Evolutionary conservation across 768 basidiomycete genomes (phyloP).

Genomic region (Phylloporus rhodoxanthus): DNA sequence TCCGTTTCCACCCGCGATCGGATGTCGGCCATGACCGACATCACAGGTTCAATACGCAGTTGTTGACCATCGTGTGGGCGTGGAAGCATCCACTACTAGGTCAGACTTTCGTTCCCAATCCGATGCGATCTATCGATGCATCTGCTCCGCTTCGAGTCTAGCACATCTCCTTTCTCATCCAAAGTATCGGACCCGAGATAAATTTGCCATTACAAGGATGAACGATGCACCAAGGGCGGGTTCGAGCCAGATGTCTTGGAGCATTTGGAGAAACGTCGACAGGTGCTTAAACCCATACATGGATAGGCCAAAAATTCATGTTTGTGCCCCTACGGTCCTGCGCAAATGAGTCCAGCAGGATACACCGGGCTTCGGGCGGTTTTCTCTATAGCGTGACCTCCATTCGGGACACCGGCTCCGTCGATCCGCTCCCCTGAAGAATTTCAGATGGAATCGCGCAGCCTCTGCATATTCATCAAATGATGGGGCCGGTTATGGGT

Average conservation of each 20-base stretch:
- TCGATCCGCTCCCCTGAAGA: no score
- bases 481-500: background rate
- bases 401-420: background rate
- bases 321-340: background rate
- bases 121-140: background rate
- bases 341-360: background rate
- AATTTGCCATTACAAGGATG: background rate
- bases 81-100: background rate
- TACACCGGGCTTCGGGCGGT: no score
- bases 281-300: background rate
- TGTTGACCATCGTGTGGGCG: background rate
- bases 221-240: background rate
- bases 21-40: no score
- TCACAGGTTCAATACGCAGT: no score
- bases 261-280: background rate
- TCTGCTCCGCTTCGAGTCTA: background rate
- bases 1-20: no score
- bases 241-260: background rate
- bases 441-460: background rate
- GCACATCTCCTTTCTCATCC: background rate
- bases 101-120: background rate
- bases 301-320: background rate
- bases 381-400: no score
- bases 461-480: background rate
- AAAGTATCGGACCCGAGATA: background rate